Conservation (phyloP, 2,329 filamentous ascomycete genomes). For the Orbilia javanica region DNA sequence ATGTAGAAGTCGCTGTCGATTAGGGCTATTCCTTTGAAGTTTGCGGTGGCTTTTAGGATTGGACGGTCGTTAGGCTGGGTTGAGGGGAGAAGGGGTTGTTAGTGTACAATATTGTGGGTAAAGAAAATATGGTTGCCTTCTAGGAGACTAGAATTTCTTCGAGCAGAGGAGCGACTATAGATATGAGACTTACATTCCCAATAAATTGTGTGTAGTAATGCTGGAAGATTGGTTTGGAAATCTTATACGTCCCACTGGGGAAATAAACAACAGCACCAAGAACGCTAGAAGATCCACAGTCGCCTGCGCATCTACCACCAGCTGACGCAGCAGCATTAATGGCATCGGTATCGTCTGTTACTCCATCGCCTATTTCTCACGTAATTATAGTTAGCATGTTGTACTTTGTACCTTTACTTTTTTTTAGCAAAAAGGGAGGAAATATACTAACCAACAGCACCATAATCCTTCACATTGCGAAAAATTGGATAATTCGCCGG, state of each 20-base stretch:
- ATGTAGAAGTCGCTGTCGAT: constrained; percentile 91
- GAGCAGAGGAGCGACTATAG: no score
- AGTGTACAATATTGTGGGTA: not conserved
- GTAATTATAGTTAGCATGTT: not conserved
- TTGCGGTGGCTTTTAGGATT: constrained; percentile 77
- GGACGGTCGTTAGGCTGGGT: constrained; percentile 78
- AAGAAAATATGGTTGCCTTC: no score
- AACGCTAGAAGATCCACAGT: constrained; percentile 60
- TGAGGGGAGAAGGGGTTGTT: not conserved
- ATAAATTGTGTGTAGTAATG: constrained; percentile 62
- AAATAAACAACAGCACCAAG: constrained; percentile 58
- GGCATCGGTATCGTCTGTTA: constrained; percentile 63
- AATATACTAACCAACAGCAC: constrained; percentile 65
- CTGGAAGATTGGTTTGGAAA: constrained; percentile 60
- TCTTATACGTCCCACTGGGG: constrained; percentile 31
- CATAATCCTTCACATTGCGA: constrained; percentile 67
- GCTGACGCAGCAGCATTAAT: constrained; percentile 64
- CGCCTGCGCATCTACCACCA: constrained; percentile 62
- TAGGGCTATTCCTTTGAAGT: constrained; percentile 85
- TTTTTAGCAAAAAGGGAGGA: not conserved
- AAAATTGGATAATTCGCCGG: constrained; percentile 65
- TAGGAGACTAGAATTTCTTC: no score
- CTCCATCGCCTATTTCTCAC: constrained; percentile 60
- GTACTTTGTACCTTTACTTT: no score
- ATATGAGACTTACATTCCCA: constrained; percentile 51